Evolutionary conservation across 164 flowering plant species (phyloP).

Genomic region (Sedum album): DNA sequence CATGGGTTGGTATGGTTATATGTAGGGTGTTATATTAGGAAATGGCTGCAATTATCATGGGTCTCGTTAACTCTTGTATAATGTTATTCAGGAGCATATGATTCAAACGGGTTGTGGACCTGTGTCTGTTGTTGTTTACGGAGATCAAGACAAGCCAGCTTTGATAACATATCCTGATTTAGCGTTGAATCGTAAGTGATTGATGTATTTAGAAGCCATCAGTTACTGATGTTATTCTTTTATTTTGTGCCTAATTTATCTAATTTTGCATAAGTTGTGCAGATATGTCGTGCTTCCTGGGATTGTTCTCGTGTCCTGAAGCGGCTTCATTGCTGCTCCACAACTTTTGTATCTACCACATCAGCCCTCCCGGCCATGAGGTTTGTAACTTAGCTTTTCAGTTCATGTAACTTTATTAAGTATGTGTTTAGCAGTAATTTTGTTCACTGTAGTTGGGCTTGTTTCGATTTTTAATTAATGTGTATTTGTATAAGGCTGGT

Average conservation of each 20-base stretch:
- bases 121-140: constrained; percentile 72
- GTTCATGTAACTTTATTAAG: neutral
- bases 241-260: neutral
- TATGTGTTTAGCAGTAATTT: constrained; percentile 13
- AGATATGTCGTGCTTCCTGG: constrained; percentile 91
- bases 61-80: neutral
- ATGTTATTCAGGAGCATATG: constrained; percentile 52
- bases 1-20: constrained; percentile 14
- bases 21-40: neutral
- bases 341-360: constrained; percentile 82
- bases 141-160: constrained; percentile 87
- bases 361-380: constrained; percentile 90
- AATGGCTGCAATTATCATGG: neutral
- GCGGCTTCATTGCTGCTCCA: constrained; percentile 83
- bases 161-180: constrained; percentile 87
- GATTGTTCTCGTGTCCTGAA: constrained; percentile 78
- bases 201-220: neutral
- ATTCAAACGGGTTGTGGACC: constrained; percentile 66
- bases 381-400: constrained; percentile 32
- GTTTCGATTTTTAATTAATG: no score
- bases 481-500: no score
- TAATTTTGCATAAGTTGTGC: constrained; percentile 13
- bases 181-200: constrained; percentile 80
- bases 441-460: no score
- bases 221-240: neutral